Percentiles rank a stretch among this genome's conserved stretches.
phyloP scores from a whole-genome alignment of 140 eudicot genomes.

The Ambrosia hybrid region DNA sequence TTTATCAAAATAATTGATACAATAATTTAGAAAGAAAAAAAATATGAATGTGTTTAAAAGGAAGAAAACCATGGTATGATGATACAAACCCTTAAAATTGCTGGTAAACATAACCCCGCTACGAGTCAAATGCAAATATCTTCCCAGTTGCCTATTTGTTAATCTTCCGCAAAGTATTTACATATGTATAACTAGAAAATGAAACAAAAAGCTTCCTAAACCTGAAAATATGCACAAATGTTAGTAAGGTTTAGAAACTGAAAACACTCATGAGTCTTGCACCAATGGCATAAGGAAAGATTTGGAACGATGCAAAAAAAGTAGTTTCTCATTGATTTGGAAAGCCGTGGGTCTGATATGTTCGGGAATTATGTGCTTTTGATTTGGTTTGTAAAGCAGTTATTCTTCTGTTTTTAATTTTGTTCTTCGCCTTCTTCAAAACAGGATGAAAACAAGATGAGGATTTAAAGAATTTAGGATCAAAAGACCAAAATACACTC shows the following conservation, averaged over 20 bases:
- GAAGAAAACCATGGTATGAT: background rate
- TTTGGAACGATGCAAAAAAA: too few species aligned
- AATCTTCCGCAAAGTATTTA: constrained; percentile 66
- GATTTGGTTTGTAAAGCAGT: too few species aligned
- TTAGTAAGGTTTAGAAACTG: background rate
- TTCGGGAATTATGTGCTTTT: too few species aligned
- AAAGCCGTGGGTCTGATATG: too few species aligned
- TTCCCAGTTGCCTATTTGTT: constrained; percentile 14
- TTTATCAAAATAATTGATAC: background rate
- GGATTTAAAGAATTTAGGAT: too few species aligned
- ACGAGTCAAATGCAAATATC: background rate
- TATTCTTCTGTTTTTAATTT: too few species aligned
- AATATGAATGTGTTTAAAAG: background rate
- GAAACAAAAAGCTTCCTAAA: constrained; percentile 70
- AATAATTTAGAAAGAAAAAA: background rate
- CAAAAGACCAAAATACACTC: too few species aligned
- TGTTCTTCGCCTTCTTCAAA: too few species aligned
- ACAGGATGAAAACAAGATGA: too few species aligned
- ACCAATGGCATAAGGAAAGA: background rate
- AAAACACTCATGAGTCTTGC: background rate
- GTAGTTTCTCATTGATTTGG: too few species aligned
- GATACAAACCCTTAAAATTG: background rate
- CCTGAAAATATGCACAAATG: constrained; percentile 42
- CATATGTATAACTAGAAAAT: constrained; percentile 73
- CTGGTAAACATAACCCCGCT: background rate